phyloP scores from a whole-genome alignment of 306 rosid genomes.

The Cicer bijugum region DNA sequence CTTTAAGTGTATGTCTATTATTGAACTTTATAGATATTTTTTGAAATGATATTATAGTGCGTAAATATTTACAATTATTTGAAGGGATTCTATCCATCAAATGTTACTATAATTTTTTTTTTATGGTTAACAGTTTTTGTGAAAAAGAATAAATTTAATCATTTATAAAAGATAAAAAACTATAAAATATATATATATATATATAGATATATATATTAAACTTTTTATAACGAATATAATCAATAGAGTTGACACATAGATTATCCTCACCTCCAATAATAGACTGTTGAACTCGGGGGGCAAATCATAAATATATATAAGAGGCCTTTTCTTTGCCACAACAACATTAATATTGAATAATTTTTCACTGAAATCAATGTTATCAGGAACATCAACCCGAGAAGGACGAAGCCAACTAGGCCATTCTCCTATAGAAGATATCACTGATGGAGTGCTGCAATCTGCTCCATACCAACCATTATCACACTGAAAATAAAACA shows the following conservation, averaged over 20 bases:
- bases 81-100: no score
- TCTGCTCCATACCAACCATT: slow-evolving; percentile 97
- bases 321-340: slow-evolving; percentile 87
- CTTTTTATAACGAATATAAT: slow-evolving; percentile 15
- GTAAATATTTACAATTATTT: no score
- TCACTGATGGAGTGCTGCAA: slow-evolving; percentile 86
- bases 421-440: slow-evolving; percentile 77
- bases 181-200: no score
- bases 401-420: slow-evolving; percentile 96
- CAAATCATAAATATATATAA: slow-evolving; percentile 86
- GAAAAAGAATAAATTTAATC: no score
- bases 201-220: not conserved
- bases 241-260: slow-evolving; percentile 38
- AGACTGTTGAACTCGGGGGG: slow-evolving; percentile 88
- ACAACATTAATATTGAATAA: slow-evolving; percentile 56
- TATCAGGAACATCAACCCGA: slow-evolving; percentile 64
- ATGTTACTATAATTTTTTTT: no score
- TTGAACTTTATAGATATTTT: no score
- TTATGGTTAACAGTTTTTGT: no score
- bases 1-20: no score
- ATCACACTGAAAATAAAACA: slow-evolving; percentile 67
- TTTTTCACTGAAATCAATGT: slow-evolving; percentile 49
- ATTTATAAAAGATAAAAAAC: no score
- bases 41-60: no score
- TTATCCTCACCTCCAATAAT: slow-evolving; percentile 77